Evolutionary conservation across 352 stramenopile species (phyloP), one percentile per base, ranked within the genome.

Genomic region (Phytophthora cactorum): DNA sequence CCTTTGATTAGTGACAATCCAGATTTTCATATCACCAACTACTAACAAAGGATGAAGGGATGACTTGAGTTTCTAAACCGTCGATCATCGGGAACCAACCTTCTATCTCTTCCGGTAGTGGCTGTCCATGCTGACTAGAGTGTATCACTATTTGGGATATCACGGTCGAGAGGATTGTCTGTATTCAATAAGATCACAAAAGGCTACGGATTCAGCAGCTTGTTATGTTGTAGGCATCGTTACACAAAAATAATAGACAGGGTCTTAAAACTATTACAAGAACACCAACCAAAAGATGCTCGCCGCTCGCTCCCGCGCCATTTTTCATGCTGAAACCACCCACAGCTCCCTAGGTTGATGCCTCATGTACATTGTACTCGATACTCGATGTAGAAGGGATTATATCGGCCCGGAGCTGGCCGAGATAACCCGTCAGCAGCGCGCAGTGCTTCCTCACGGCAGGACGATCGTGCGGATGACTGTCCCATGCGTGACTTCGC

Each of bases 401-500:
- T 43, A 8, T 43, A 8, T 12, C 32, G 36, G 36, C 5, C 29
- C 29, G n/a, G 36, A 8, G 4, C 12, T 43, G 36, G 9, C 3
- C 15, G 12, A 2, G 9, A 2, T 15, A 43, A n/a, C 10, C 36
- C 7, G 36, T 9, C 36, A n/a, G 36, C 36, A 11, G 32, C 7
- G 29, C 36, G 36, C 12, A 11, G 36, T 38, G 32, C 8, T 43
- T 43, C 10, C n/a, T 11, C 1, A 17, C 36, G 36, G 36, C 36
- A 43, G 36, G 36, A 43, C 36, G 36, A 43, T 43, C 36, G 36
- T 43, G 12, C 47, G 28, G 29, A 43, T 28, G 46, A 52, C 46
- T 59, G 36, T 69, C 62, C 53, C 62, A 63, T 59, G 53, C 14
- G 8, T n/a, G 52, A 29, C 27, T 15, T 49, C 50, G 41, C 36